A percentile compares a stretch with the other conserved stretches of the same genome.
Evolutionary conservation across 345 rosid species (phyloP).

Genomic region (Salix purpurea): DNA sequence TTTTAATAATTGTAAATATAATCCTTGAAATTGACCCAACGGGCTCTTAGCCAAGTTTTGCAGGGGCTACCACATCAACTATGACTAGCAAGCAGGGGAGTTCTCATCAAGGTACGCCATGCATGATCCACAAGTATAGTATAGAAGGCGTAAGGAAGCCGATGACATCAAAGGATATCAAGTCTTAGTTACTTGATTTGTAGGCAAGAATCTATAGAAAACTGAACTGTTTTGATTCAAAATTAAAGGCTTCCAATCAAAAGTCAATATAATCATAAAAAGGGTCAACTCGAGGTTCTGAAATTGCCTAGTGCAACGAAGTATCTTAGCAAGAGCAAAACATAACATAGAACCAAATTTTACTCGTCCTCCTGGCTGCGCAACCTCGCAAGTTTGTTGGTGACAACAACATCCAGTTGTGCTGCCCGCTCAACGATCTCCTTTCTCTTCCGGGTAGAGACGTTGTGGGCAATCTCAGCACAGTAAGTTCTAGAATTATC

Average conservation of each 20-base stretch:
- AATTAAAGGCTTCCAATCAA: neutral
- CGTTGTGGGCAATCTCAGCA: slow-evolving; percentile 64
- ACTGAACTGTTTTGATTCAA: neutral
- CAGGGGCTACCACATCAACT: accelerated
- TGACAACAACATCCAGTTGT: slow-evolving; percentile 62
- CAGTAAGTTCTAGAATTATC: slow-evolving; percentile 47
- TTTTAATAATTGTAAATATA: too few relatives aligned
- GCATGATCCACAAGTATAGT: too few relatives aligned
- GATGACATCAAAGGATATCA: too few relatives aligned
- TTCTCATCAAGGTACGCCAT: too few relatives aligned
- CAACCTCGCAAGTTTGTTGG: slow-evolving; percentile 73
- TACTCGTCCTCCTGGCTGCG: slow-evolving; percentile 67
- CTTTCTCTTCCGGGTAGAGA: slow-evolving; percentile 63
- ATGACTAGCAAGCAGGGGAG: too few relatives aligned
- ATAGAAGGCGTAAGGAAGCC: too few relatives aligned
- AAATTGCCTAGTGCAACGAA: slow-evolving; percentile 8
- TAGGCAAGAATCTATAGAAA: neutral
- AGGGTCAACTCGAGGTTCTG: neutral
- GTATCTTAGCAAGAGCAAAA: slow-evolving; percentile 9
- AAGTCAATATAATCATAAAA: slow-evolving; percentile 9
- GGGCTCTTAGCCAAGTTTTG: too few relatives aligned
- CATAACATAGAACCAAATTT: neutral
- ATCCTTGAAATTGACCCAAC: too few relatives aligned
- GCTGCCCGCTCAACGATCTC: slow-evolving; percentile 59
- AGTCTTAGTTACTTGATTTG: too few relatives aligned